A percentile compares a stretch with the other conserved stretches of the same genome.
phyloP scores from a whole-genome alignment of 495 filamentous ascomycete species.

The Daldinia grandis region DNA sequence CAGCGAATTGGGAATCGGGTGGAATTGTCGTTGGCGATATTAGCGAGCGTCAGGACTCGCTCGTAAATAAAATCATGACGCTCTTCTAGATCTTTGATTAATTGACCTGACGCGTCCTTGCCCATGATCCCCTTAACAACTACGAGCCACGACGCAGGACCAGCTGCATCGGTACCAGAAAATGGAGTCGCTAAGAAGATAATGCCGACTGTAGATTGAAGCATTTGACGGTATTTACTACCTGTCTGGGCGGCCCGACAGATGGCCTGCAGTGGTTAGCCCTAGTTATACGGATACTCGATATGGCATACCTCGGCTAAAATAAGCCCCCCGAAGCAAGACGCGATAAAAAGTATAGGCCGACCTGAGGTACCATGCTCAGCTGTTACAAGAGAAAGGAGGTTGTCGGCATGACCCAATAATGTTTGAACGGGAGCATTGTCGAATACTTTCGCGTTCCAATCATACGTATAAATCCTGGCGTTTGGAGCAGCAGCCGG shows the following conservation, averaged over 20 bases:
- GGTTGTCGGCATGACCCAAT: constrained; percentile 20
- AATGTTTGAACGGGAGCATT: constrained; percentile 29
- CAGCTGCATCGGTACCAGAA: constrained; percentile 22
- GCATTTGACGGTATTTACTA: constrained; percentile 27
- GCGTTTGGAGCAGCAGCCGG: constrained; percentile 30
- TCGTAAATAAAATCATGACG: constrained; percentile 7
- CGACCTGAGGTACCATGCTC: constrained; percentile 4
- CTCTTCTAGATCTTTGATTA: constrained; percentile 12
- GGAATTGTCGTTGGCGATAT: constrained; percentile 9
- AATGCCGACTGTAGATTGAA: constrained; percentile 30
- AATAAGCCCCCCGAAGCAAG: constrained; percentile 34
- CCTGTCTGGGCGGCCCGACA: constrained; percentile 33
- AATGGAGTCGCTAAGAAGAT: constrained; percentile 38
- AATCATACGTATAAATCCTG: constrained; percentile 44
- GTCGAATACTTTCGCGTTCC: constrained; percentile 34
- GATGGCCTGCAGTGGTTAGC: constrained; percentile 22
- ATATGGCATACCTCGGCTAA: constrained; percentile 23
- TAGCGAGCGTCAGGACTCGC: background rate
- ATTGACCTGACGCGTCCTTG: constrained; percentile 1
- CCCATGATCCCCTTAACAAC: constrained; percentile 9
- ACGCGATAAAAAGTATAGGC: constrained; percentile 42
- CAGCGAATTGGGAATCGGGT: constrained; percentile 5
- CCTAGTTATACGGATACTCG: background rate
- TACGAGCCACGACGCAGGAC: constrained; percentile 5
- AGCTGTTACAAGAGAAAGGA: background rate